phyloP scores from a whole-genome alignment of 768 basidiomycete genomes.

The Suillus plorans region DNA sequence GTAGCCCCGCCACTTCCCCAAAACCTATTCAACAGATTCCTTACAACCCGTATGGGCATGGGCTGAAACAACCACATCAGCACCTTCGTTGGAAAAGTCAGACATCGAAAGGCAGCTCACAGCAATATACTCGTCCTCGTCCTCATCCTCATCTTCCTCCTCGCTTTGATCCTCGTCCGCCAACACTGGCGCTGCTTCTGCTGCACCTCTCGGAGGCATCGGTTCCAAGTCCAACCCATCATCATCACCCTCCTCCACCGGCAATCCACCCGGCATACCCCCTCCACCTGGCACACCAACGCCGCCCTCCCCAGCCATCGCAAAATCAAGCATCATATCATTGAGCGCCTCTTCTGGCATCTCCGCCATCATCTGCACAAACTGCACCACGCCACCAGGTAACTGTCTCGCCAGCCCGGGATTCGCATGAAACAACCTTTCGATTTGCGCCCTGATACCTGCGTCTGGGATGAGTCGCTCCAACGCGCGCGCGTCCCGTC shows the following conservation, averaged over 20 bases:
- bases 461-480: slow-evolving; percentile 59
- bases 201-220: not conserved
- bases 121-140: slow-evolving; percentile 45
- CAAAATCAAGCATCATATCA: slow-evolving; percentile 54
- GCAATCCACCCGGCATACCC: slow-evolving; percentile 48
- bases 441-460: slow-evolving; percentile 54
- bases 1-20: slow-evolving; percentile 45
- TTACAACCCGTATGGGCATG: slow-evolving; percentile 55
- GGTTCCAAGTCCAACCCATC: slow-evolving; percentile 1
- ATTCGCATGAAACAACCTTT: slow-evolving; percentile 60
- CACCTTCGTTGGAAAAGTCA: not conserved
- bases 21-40: slow-evolving; percentile 59
- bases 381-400: slow-evolving; percentile 65
- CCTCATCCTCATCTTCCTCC: slow-evolving; percentile 45
- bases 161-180: slow-evolving; percentile 32
- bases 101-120: slow-evolving; percentile 35
- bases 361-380: slow-evolving; percentile 55
- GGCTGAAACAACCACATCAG: slow-evolving; percentile 38
- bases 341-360: slow-evolving; percentile 59
- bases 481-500: slow-evolving; percentile 51
- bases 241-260: slow-evolving; percentile 34
- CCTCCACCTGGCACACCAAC: slow-evolving; percentile 27
- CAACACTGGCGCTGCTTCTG: slow-evolving; percentile 16
- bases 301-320: slow-evolving; percentile 34
- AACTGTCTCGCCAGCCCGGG: slow-evolving; percentile 55